Percentiles rank a stretch among this genome's conserved stretches.
Conservation (phyloP, 257 asterid genomes). For the Salvia hispanica region DNA sequence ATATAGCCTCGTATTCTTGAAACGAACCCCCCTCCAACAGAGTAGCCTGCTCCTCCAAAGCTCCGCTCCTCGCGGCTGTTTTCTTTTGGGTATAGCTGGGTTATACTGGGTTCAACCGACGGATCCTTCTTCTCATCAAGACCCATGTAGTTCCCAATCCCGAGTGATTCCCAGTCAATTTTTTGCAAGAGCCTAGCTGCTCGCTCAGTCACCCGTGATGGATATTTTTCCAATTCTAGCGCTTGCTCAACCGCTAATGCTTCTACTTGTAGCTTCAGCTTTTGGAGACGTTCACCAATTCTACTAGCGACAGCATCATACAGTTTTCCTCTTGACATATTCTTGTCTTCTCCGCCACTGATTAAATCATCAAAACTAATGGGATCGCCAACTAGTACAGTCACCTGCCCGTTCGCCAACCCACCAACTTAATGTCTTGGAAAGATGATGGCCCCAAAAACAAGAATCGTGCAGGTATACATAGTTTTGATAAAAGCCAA, state of each 20-base stretch:
- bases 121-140: constrained; percentile 37
- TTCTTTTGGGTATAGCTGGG: constrained; percentile 33
- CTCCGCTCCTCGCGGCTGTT: constrained; percentile 29
- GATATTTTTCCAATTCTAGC: constrained; percentile 35
- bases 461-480: background rate
- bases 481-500: constrained; percentile 1
- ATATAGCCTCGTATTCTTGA: constrained; percentile 60
- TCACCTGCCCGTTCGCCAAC: constrained; percentile 57
- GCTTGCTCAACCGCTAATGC: constrained; percentile 53
- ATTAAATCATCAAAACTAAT: constrained; percentile 69
- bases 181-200: constrained; percentile 59
- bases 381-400: constrained; percentile 91
- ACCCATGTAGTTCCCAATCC: constrained; percentile 46
- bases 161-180: constrained; percentile 69
- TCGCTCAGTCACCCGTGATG: constrained; percentile 36
- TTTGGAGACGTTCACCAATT: constrained; percentile 60
- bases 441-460: constrained; percentile 2
- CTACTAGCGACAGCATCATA: constrained; percentile 73
- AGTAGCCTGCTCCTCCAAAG: constrained; percentile 39
- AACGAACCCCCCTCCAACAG: constrained; percentile 46
- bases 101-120: constrained; percentile 22
- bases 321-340: constrained; percentile 58
- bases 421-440: background rate
- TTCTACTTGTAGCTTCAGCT: constrained; percentile 71
- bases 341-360: constrained; percentile 40